Conservation (phyloP, 139 green algal genomes). For the Micractinium conductrix region DNA sequence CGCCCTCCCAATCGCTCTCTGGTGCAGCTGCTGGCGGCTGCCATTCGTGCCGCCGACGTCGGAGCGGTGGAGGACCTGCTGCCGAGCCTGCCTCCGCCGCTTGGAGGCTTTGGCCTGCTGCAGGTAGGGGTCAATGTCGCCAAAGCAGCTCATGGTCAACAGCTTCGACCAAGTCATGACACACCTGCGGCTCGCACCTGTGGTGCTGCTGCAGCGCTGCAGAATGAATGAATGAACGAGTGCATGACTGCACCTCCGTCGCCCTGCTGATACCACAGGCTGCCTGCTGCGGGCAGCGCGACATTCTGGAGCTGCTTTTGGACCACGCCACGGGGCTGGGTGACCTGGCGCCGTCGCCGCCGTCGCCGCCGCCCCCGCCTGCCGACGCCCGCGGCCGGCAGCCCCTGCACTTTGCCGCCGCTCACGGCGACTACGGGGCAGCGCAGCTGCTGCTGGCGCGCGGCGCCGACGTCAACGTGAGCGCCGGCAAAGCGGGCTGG, state of each 20-base stretch:
- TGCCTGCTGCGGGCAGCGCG: neutral
- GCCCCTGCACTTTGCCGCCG: slow-evolving; percentile 25
- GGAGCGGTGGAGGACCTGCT: neutral
- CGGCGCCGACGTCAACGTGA: slow-evolving; percentile 14
- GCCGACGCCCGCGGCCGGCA: slow-evolving; percentile 7
- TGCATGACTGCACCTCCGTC: neutral
- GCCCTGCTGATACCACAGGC: slow-evolving; percentile 7
- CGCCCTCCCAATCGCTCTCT: neutral
- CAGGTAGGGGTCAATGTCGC: no score
- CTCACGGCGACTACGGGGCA: slow-evolving; percentile 1
- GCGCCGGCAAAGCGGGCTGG: neutral
- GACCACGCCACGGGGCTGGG: neutral
- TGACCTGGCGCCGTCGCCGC: neutral
- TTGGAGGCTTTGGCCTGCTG: slow-evolving; percentile 1
- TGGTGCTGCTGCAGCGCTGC: no score
- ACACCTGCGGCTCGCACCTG: no score
- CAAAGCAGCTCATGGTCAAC: no score
- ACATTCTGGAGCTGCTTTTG: slow-evolving; percentile 11
- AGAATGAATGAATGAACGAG: no score
- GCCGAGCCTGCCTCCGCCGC: neutral
- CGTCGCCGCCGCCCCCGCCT: neutral
- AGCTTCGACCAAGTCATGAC: no score
- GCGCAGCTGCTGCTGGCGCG: slow-evolving; percentile 27
- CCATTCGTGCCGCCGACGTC: slow-evolving; percentile 13
- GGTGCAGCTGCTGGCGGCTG: slow-evolving; percentile 10